These are phyloP conservation scores for Podaxis pistillaris DNA, from an alignment of 768 basidiomycete genomes.

Conservation along the genomic window DNA sequence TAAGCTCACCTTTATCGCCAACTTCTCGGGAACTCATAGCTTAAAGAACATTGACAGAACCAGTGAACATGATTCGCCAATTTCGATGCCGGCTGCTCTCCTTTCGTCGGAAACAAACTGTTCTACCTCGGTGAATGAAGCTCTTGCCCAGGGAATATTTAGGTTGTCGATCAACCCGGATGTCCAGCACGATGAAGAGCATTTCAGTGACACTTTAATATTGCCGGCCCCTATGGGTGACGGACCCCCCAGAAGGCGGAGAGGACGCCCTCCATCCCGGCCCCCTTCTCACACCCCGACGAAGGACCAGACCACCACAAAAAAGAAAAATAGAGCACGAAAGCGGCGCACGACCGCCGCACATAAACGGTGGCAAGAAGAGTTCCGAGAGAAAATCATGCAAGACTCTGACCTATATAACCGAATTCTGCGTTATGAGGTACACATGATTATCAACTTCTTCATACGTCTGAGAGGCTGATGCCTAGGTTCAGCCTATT, in stretches of 20 bases:
- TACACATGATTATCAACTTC: conserved; percentile 22
- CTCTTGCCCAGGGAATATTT: not conserved
- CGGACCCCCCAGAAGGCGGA: not conserved
- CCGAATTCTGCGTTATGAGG: conserved; percentile 67
- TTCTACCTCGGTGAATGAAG: not conserved
- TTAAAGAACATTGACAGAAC: conserved; percentile 9
- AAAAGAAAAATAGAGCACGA: not conserved
- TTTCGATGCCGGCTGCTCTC: not conserved
- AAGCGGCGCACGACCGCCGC: not conserved
- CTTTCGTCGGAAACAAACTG: not conserved
- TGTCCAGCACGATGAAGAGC: not conserved
- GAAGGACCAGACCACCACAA: not conserved
- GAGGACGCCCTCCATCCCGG: not conserved
- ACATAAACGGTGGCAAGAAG: conserved; percentile 34
- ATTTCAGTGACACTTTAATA: not conserved
- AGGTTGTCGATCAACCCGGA: not conserved
- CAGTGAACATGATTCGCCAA: not conserved
- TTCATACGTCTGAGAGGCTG: not conserved
- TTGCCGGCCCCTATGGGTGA: not conserved
- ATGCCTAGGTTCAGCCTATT: conserved; percentile 44
- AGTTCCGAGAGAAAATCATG: conserved; percentile 41
- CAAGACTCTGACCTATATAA: conserved; percentile 46
- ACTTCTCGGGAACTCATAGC: conserved; percentile 2
- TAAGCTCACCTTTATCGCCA: not conserved
- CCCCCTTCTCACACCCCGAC: not conserved